Percentiles rank a stretch among this genome's conserved stretches.
Evolutionary conservation across 1,284 basidiomycete species (phyloP).

Genomic region (Vanrija sp.): DNA sequence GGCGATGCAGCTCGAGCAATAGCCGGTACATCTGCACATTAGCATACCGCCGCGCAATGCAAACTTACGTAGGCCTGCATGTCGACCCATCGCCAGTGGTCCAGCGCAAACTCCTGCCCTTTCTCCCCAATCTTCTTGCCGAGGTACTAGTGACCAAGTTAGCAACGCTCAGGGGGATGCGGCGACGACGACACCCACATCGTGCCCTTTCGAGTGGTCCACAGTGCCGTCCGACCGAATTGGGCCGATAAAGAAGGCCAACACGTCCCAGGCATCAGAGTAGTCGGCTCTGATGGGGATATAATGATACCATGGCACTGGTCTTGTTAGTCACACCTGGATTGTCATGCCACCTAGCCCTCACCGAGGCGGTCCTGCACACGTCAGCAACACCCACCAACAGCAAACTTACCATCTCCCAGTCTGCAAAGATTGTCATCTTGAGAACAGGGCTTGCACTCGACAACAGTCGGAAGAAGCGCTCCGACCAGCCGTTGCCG

Average conservation of each 20-base stretch:
- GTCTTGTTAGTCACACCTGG: neutral
- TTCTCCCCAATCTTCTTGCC: slow-evolving; percentile 52
- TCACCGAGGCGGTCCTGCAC: slow-evolving; percentile 18
- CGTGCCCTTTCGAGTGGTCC: slow-evolving; percentile 33
- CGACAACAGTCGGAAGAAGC: slow-evolving; percentile 55
- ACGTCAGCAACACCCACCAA: slow-evolving; percentile 9
- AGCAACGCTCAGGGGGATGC: no score
- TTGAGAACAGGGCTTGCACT: slow-evolving; percentile 49
- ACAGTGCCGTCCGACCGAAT: slow-evolving; percentile 39
- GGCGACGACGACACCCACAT: no score
- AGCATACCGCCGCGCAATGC: neutral
- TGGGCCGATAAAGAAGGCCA: slow-evolving; percentile 51
- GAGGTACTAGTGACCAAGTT: slow-evolving; percentile 40
- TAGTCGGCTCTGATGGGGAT: slow-evolving; percentile 52
- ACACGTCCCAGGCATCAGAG: slow-evolving; percentile 52
- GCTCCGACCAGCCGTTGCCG: slow-evolving; percentile 65
- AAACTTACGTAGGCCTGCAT: slow-evolving; percentile 51
- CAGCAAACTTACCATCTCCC: slow-evolving; percentile 41
- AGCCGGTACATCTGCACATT: slow-evolving; percentile 42
- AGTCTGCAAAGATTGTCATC: slow-evolving; percentile 50
- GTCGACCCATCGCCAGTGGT: slow-evolving; percentile 52
- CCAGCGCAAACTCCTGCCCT: slow-evolving; percentile 49
- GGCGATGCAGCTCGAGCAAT: slow-evolving; percentile 41
- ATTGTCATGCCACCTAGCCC: neutral
- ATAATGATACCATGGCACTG: slow-evolving; percentile 50